Evolutionary conservation across 805 yeast species (phyloP).

Genomic region (Metschnikowia baotianmanensis): DNA sequence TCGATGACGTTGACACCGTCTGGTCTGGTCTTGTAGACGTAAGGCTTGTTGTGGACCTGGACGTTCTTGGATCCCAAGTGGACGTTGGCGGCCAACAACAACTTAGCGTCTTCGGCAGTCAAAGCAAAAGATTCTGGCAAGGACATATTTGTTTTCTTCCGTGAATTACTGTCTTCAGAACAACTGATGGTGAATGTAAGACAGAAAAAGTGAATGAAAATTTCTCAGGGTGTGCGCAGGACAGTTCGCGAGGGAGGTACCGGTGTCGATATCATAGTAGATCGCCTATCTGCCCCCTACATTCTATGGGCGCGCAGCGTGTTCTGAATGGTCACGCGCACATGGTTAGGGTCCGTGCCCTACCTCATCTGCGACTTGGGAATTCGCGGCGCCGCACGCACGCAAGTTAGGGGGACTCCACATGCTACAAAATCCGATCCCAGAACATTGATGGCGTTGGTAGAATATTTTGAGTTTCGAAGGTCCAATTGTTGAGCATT

Average conservation of each 20-base stretch:
- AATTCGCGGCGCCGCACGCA: no score
- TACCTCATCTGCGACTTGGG: no score
- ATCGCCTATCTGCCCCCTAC: background rate
- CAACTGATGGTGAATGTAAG: conserved; percentile 19
- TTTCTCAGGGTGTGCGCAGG: conserved; percentile 23
- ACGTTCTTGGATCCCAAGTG: conserved; percentile 99
- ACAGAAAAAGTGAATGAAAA: conserved; percentile 20
- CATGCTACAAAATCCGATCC: no score
- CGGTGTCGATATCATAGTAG: conserved; percentile 7
- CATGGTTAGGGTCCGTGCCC: conserved; percentile 6
- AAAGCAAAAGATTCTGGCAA: conserved; percentile 86
- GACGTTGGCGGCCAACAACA: conserved; percentile 98
- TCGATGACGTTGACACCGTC: conserved; percentile 99
- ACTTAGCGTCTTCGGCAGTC: conserved; percentile 98
- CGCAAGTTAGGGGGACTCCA: no score
- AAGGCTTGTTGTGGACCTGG: conserved; percentile 97
- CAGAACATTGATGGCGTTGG: no score
- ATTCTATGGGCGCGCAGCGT: background rate
- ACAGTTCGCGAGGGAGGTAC: conserved; percentile 20
- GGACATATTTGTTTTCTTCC: conserved; percentile 50
- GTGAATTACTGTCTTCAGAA: conserved; percentile 19
- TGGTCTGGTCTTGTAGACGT: conserved; percentile 97
- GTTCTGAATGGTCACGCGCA: conserved; percentile 3
- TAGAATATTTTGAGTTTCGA: no score
- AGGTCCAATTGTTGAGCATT: no score